These are phyloP conservation scores for Abrus precatorius DNA, from an alignment of 306 rosid species.

Conservation along the genomic window DNA sequence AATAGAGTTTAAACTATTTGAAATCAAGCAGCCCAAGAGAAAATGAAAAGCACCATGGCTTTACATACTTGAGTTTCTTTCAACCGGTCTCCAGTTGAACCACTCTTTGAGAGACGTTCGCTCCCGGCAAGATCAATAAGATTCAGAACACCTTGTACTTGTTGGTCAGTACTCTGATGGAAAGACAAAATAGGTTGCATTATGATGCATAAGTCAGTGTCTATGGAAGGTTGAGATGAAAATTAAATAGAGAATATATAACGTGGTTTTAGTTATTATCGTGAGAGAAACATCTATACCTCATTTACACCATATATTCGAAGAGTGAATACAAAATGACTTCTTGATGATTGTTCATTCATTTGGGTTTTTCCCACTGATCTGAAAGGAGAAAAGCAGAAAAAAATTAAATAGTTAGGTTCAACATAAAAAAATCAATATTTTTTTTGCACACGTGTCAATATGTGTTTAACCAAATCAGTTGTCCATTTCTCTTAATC, in stretches of 20 bases:
- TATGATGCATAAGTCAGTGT: slow-evolving; percentile 6
- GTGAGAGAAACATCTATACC: slow-evolving; percentile 60
- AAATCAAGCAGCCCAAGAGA: slow-evolving; percentile 29
- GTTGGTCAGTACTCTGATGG: slow-evolving; percentile 90
- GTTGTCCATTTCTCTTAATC: not conserved
- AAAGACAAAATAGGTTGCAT: slow-evolving; percentile 39
- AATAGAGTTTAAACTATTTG: slow-evolving; percentile 29
- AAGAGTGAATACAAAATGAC: slow-evolving; percentile 97
- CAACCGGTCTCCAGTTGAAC: slow-evolving; percentile 92
- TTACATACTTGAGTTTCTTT: slow-evolving; percentile 91
- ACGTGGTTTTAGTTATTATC: slow-evolving; percentile 18
- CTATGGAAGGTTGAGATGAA: not conserved
- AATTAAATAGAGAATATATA: slow-evolving; percentile 19
- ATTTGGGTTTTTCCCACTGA: slow-evolving; percentile 98
- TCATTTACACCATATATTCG: slow-evolving; percentile 93
- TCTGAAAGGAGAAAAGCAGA: slow-evolving; percentile 53
- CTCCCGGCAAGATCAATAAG: slow-evolving; percentile 99
- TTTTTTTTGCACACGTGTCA: not conserved
- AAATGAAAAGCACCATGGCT: slow-evolving; percentile 16
- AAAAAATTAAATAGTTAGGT: slow-evolving; percentile 24
- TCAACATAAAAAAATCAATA: slow-evolving; percentile 5
- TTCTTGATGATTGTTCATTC: slow-evolving; percentile 98
- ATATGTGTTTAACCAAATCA: not conserved
- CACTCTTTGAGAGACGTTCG: slow-evolving; percentile 97
- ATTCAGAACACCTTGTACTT: slow-evolving; percentile 94